Conservation (phyloP, 148 eudicot species). For the Rhododendron molle region DNA sequence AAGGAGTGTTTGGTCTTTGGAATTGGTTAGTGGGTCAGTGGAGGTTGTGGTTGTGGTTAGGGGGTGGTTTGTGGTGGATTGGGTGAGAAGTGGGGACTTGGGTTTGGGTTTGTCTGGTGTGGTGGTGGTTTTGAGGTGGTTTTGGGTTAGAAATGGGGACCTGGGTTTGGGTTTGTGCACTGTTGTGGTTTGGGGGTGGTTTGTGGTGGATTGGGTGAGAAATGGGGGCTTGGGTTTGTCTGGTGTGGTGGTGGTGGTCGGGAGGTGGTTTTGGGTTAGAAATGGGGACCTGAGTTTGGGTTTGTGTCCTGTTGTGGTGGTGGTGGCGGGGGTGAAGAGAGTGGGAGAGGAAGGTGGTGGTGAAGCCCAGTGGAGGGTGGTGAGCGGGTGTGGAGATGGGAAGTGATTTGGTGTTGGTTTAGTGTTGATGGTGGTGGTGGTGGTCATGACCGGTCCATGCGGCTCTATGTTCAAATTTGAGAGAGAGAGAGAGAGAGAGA, state of each 20-base stretch:
- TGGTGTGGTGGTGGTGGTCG: conserved; percentile 15
- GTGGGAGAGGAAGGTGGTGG: conserved; percentile 19
- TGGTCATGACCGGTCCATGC: conserved; percentile 49
- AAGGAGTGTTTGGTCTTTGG: conserved; percentile 49
- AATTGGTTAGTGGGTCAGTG: not conserved
- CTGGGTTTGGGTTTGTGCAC: conserved; percentile 6
- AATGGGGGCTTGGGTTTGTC: conserved; percentile 11
- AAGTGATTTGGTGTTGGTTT: conserved; percentile 12
- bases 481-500: not conserved
- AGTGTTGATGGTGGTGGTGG: conserved; percentile 20
- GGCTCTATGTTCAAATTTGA: not conserved
- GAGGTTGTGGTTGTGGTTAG: conserved; percentile 20
- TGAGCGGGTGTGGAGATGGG: conserved; percentile 11
- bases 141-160: conserved; percentile 21
- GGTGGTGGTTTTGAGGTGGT: conserved; percentile 15
- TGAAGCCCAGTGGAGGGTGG: conserved; percentile 15
- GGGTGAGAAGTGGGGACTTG: conserved; percentile 18
- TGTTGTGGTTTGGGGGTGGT: conserved; percentile 12
- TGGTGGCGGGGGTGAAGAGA: conserved; percentile 26
- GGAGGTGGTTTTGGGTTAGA: conserved; percentile 19
- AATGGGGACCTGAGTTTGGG: conserved; percentile 18
- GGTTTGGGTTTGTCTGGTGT: conserved; percentile 12
- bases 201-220: conserved; percentile 24
- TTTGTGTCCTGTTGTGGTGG: conserved; percentile 11
- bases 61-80: conserved; percentile 22